phyloP scores from a whole-genome alignment of 345 rosid species.

The Arabidopsis suecica region DNA sequence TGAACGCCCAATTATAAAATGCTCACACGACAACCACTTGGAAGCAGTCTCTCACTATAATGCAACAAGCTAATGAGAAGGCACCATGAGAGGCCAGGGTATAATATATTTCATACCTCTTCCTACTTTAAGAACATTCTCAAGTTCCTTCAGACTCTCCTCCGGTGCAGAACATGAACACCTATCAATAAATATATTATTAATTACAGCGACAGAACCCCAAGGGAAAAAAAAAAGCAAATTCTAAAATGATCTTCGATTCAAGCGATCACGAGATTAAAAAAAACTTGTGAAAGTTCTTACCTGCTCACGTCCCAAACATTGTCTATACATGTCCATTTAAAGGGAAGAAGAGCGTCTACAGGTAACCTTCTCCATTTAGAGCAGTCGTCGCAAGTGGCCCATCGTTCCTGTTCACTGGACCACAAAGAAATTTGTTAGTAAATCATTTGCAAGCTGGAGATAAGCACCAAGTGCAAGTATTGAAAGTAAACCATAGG shows the following conservation, averaged over 20 bases:
- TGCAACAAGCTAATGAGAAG: slow-evolving; percentile 14
- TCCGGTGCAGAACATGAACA: slow-evolving; percentile 70
- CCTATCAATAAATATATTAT: slow-evolving; percentile 47
- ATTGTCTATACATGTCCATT: slow-evolving; percentile 80
- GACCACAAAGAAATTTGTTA: slow-evolving; percentile 8
- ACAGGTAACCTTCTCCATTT: slow-evolving; percentile 85
- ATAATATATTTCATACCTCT: slow-evolving; percentile 55
- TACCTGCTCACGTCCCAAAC: slow-evolving; percentile 78
- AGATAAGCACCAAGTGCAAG: slow-evolving; percentile 15
- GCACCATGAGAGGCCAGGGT: slow-evolving; percentile 21
- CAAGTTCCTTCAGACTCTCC: slow-evolving; percentile 66
- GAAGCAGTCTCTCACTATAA: slow-evolving; percentile 8
- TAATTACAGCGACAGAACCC: slow-evolving; percentile 7
- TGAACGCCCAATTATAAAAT: not conserved
- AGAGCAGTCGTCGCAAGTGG: slow-evolving; percentile 80
- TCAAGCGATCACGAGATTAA: not conserved
- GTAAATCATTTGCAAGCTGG: slow-evolving; percentile 14
- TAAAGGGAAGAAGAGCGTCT: slow-evolving; percentile 74
- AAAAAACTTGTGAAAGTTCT: not conserved
- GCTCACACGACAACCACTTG: not conserved
- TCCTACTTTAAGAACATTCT: slow-evolving; percentile 53
- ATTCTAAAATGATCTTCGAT: not conserved
- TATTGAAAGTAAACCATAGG: not conserved
- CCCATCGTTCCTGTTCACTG: slow-evolving; percentile 87
- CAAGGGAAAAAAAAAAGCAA: slow-evolving; percentile 1